phyloP scores from a whole-genome alignment of 108 stramenopile species.

The Cyclotella sp. region DNA sequence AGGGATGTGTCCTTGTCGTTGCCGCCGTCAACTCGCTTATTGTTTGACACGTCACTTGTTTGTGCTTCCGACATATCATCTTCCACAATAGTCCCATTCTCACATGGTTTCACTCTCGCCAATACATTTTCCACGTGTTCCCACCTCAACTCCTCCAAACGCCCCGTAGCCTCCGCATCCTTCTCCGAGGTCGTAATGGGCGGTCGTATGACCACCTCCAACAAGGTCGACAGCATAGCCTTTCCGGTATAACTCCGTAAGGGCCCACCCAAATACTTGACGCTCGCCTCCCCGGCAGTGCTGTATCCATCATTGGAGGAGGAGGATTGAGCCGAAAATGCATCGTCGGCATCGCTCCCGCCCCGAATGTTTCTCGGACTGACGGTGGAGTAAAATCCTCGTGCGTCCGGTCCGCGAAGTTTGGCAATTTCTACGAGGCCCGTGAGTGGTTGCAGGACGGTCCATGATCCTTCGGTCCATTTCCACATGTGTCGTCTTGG shows the following conservation, averaged over 20 bases:
- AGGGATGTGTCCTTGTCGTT: background rate
- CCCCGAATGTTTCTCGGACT: constrained; percentile 65
- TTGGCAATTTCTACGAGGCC: constrained; percentile 69
- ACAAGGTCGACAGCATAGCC: constrained; percentile 60
- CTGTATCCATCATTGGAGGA: constrained; percentile 37
- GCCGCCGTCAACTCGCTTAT: constrained; percentile 4
- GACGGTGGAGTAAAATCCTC: constrained; percentile 62
- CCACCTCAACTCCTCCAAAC: constrained; percentile 46
- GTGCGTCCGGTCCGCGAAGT: constrained; percentile 68
- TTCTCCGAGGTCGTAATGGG: constrained; percentile 59
- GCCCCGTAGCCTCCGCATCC: constrained; percentile 49
- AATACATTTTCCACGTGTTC: constrained; percentile 34
- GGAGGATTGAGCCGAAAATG: constrained; percentile 20
- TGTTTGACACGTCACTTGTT: background rate
- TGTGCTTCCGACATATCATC: background rate
- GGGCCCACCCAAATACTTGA: constrained; percentile 81
- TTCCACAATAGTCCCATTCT: background rate
- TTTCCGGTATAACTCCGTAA: constrained; percentile 69
- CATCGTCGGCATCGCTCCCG: constrained; percentile 66
- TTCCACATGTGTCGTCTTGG: constrained; percentile 48
- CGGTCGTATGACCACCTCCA: constrained; percentile 79
- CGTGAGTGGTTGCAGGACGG: constrained; percentile 67
- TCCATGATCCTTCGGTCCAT: constrained; percentile 83
- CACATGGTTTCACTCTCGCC: constrained; percentile 32
- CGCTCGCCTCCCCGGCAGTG: constrained; percentile 51